These are phyloP conservation scores for Talaromyces thailandensis DNA, from an alignment of 495 filamentous ascomycete species.

Conservation along the genomic window DNA sequence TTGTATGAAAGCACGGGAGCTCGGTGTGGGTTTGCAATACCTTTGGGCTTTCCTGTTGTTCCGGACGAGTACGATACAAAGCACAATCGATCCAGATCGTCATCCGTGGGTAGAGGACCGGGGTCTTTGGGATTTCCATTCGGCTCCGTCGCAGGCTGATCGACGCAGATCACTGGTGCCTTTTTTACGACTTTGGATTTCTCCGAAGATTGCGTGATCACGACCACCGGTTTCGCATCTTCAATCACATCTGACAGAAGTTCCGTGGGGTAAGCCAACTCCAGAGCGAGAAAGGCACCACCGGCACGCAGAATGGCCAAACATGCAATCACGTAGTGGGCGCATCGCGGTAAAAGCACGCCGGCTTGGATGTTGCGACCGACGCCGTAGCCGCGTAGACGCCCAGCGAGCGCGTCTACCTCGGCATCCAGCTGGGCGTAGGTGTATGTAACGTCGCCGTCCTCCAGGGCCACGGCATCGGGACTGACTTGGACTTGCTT, in stretches of 20 bases:
- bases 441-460: conserved; percentile 43
- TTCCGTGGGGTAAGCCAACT: conserved; percentile 57
- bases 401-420: conserved; percentile 42
- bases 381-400: conserved; percentile 49
- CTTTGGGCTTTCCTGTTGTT: conserved; percentile 61
- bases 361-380: conserved; percentile 54
- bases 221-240: conserved; percentile 52
- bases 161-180: conserved; percentile 46
- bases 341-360: conserved; percentile 55
- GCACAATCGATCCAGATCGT: conserved; percentile 54
- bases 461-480: conserved; percentile 51
- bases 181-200: conserved; percentile 45
- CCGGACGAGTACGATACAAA: conserved; percentile 62
- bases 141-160: conserved; percentile 29
- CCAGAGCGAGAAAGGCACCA: conserved; percentile 61
- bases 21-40: conserved; percentile 59
- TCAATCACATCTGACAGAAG: conserved; percentile 58
- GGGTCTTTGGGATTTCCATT: conserved; percentile 29
- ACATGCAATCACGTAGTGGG: conserved; percentile 62
- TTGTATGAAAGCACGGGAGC: conserved; percentile 58
- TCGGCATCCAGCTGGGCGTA: conserved; percentile 53
- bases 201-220: conserved; percentile 49
- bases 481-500: conserved; percentile 50
- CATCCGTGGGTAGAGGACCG: conserved; percentile 38
- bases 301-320: conserved; percentile 57